Evolutionary conservation across 2,329 filamentous ascomycete genomes (phyloP).

Genomic region (Fusarium armeniacum): DNA sequence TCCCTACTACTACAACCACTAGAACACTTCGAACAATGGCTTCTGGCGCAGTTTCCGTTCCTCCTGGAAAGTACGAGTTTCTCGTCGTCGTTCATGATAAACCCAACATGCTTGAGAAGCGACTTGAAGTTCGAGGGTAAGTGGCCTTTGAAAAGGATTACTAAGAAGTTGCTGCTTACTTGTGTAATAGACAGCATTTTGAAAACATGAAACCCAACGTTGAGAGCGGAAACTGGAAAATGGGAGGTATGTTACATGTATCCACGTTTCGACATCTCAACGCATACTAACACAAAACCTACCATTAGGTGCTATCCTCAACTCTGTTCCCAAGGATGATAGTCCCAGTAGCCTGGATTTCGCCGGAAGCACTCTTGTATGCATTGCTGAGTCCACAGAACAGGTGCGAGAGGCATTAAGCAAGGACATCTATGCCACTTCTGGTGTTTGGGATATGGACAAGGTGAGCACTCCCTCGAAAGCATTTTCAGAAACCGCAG

Average conservation of each 20-base stretch:
- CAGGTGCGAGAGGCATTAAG: slow-evolving; percentile 76
- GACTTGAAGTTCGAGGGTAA: slow-evolving; percentile 72
- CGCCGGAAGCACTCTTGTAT: slow-evolving; percentile 79
- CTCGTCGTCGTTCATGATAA: slow-evolving; percentile 78
- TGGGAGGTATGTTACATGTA: slow-evolving; percentile 67
- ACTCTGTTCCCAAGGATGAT: slow-evolving; percentile 74
- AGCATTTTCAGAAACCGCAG: background rate
- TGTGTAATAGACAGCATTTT: slow-evolving; percentile 63
- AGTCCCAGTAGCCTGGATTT: slow-evolving; percentile 73
- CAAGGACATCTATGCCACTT: slow-evolving; percentile 78
- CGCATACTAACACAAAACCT: background rate
- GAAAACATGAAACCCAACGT: slow-evolving; percentile 65
- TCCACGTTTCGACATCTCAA: background rate
- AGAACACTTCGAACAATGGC: slow-evolving; percentile 54
- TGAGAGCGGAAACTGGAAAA: slow-evolving; percentile 70
- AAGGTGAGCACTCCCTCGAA: slow-evolving; percentile 62
- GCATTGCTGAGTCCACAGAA: slow-evolving; percentile 75
- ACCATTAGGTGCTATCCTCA: slow-evolving; percentile 72
- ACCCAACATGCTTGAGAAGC: slow-evolving; percentile 70
- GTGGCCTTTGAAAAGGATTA: slow-evolving; percentile 33
- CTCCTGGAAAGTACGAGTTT: slow-evolving; percentile 69
- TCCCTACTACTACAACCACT: slow-evolving; percentile 34
- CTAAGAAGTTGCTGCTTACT: slow-evolving; percentile 21
- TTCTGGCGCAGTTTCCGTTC: slow-evolving; percentile 43
- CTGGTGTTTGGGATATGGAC: slow-evolving; percentile 84